Evolutionary conservation across 2,329 filamentous ascomycete species (phyloP).

Genomic region (Metarhizium brunneum): DNA sequence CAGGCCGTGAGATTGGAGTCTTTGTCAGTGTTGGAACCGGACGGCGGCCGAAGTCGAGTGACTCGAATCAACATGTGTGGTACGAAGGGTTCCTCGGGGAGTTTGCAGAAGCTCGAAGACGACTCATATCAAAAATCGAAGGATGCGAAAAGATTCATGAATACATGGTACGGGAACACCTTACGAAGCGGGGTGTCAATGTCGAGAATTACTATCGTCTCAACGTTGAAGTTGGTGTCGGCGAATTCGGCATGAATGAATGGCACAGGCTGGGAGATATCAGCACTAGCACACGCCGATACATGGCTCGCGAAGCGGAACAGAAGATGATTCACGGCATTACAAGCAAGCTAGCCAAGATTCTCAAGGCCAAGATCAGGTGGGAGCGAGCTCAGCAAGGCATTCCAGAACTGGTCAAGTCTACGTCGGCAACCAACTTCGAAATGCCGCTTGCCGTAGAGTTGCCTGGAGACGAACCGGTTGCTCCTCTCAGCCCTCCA

Average conservation of each 20-base stretch:
- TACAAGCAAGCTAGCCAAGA: slow-evolving; percentile 73
- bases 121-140: slow-evolving; percentile 86
- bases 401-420: slow-evolving; percentile 34
- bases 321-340: slow-evolving; percentile 70
- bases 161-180: slow-evolving; percentile 70
- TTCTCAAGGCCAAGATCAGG: slow-evolving; percentile 65
- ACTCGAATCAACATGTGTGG: slow-evolving; percentile 70
- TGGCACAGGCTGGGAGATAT: slow-evolving; percentile 93
- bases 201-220: slow-evolving; percentile 88
- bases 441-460: slow-evolving; percentile 44
- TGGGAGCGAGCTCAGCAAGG: slow-evolving; percentile 41
- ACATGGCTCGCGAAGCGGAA: slow-evolving; percentile 64
- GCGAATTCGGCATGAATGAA: slow-evolving; percentile 98
- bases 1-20: slow-evolving; percentile 81
- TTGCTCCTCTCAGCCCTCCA: slow-evolving; percentile 24
- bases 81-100: slow-evolving; percentile 90
- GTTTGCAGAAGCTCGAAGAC: slow-evolving; percentile 80
- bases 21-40: slow-evolving; percentile 94
- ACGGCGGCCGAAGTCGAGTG: slow-evolving; percentile 57
- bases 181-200: slow-evolving; percentile 70
- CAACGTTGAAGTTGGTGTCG: slow-evolving; percentile 94
- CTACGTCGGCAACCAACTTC: slow-evolving; percentile 28
- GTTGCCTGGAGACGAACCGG: slow-evolving; percentile 46
- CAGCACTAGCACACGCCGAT: slow-evolving; percentile 81
- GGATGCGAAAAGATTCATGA: slow-evolving; percentile 88